Evolutionary conservation across 78 protist species (phyloP).

Genomic region (Protostelium mycophagum): DNA sequence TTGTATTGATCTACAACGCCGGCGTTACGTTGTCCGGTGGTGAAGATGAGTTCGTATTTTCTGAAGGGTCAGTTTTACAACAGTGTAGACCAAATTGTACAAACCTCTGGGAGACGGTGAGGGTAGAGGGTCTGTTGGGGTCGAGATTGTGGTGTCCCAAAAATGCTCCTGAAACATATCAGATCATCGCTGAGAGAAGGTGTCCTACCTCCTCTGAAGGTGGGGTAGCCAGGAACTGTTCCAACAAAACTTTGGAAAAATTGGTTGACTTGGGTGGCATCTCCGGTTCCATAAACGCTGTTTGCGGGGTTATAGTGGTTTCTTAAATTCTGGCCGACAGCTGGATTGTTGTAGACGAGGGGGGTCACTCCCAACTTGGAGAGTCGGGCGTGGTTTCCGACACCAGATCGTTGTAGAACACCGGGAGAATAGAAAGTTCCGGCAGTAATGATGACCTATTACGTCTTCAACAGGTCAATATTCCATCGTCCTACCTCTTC

Average conservation of each 20-base stretch:
- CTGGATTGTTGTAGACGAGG: background rate
- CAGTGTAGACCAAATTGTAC: no score
- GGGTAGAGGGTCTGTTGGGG: background rate
- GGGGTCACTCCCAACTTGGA: background rate
- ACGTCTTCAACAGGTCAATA: background rate
- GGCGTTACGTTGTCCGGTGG: background rate
- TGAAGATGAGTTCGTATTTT: background rate
- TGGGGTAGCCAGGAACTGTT: background rate
- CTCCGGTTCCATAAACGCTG: background rate
- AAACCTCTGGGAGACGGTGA: background rate
- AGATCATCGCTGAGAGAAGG: no score
- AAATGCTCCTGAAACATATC: background rate
- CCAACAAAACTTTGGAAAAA: background rate
- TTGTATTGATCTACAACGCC: background rate
- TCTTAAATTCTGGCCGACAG: background rate
- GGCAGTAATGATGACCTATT: background rate
- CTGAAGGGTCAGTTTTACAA: background rate
- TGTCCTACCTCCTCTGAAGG: background rate
- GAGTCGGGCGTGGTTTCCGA: background rate
- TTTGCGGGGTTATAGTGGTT: background rate
- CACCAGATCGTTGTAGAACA: background rate
- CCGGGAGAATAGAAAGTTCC: background rate
- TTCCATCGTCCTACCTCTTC: background rate
- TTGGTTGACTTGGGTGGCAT: background rate
- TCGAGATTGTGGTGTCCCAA: background rate